These are phyloP conservation scores for Fusarium liriodendri DNA, from an alignment of 2,329 filamentous ascomycete genomes.

Conservation along the genomic window DNA sequence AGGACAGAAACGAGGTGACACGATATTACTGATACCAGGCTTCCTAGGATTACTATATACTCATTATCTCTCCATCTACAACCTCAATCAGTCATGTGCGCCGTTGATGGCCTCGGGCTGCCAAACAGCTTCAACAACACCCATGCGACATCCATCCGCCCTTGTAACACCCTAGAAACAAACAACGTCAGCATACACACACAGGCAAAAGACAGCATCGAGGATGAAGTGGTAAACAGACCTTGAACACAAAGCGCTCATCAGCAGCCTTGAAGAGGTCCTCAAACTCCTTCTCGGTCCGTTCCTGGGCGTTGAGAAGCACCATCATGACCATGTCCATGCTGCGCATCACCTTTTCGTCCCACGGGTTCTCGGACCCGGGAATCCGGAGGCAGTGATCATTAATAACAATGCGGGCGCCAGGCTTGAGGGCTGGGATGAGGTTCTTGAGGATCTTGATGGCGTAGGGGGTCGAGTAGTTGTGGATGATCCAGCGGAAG, in stretches of 20 bases:
- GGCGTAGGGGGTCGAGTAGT: constrained; percentile 67
- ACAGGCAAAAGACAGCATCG: accelerated
- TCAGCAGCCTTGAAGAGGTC: constrained; percentile 57
- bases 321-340: constrained; percentile 66
- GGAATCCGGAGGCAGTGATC: constrained; percentile 57
- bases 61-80: not conserved
- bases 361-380: constrained; percentile 55
- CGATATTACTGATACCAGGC: not conserved
- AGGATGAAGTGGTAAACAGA: constrained; percentile 27
- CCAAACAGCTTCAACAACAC: constrained; percentile 62
- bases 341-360: constrained; percentile 59
- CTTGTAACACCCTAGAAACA: constrained; percentile 52
- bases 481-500: constrained; percentile 71
- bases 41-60: not conserved
- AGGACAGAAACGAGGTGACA: not conserved
- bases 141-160: constrained; percentile 57
- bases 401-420: constrained; percentile 61
- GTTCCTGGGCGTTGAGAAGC: constrained; percentile 63
- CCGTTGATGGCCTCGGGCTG: constrained; percentile 40
- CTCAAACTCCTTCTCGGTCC: constrained; percentile 58
- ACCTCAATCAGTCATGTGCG: not conserved
- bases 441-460: constrained; percentile 61
- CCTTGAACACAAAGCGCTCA: constrained; percentile 57
- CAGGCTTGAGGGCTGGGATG: constrained; percentile 65
- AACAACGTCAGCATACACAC: constrained; percentile 13